These are phyloP conservation scores for apple (Malus domestica) DNA, from an alignment of 306 rosid genomes.

Conservation along the genomic window ASM211411v1 NC_041791.1:7085501-7086000, in stretches of 20 bases:
- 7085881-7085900: constrained; percentile 61
- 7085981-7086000: constrained; percentile 49
- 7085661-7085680: neutral
- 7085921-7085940: neutral
- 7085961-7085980: constrained; percentile 33
- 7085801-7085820: constrained; percentile 31
- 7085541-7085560: neutral
- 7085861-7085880: constrained; percentile 34
- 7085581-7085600: neutral
- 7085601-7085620: neutral
- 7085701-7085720: neutral
- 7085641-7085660: neutral
- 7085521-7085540: neutral
- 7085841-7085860: constrained; percentile 36
- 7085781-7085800: neutral
- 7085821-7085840: constrained; percentile 52
- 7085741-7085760: neutral
- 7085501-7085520: neutral
- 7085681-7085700: neutral
- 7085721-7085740: neutral
- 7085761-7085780: neutral
- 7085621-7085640: neutral
- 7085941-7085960: constrained; percentile 1
- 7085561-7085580: neutral
- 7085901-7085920: neutral